Evolutionary conservation across 2,329 filamentous ascomycete species (phyloP).

Genomic region (Cordyceps tenuipes): DNA sequence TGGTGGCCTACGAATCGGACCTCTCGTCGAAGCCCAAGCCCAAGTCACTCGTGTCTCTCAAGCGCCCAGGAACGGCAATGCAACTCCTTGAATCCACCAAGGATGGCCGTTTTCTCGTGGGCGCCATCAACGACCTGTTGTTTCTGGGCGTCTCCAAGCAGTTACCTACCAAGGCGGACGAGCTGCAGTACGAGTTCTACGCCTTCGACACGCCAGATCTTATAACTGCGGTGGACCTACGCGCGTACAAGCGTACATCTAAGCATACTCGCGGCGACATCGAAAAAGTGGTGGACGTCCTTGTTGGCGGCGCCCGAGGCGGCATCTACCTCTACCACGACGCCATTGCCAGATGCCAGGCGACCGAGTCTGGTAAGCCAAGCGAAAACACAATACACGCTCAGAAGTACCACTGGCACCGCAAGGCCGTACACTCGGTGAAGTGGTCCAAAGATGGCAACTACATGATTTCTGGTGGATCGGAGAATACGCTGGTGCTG

Average conservation of each 20-base stretch:
- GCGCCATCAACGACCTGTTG: constrained; percentile 29
- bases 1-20: constrained; percentile 38
- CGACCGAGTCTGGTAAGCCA: constrained; percentile 28
- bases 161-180: constrained; percentile 17
- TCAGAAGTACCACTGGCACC: constrained; percentile 83
- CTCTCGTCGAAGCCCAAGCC: constrained; percentile 20
- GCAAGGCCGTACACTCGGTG: constrained; percentile 69
- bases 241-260: constrained; percentile 27
- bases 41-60: constrained; percentile 30
- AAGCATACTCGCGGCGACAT: constrained; percentile 19
- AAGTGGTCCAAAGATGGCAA: constrained; percentile 96
- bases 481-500: constrained; percentile 79
- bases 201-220: constrained; percentile 53
- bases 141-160: constrained; percentile 26
- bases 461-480: constrained; percentile 88
- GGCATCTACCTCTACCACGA: constrained; percentile 77
- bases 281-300: constrained; percentile 55
- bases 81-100: constrained; percentile 40
- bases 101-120: constrained; percentile 48
- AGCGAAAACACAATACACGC: constrained; percentile 44
- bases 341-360: constrained; percentile 51
- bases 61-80: constrained; percentile 27
- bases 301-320: constrained; percentile 68
- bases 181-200: constrained; percentile 45
- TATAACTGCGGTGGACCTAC: constrained; percentile 60